Conservation (phyloP, 345 rosid species). For the Streptanthus diversifolius region DNA sequence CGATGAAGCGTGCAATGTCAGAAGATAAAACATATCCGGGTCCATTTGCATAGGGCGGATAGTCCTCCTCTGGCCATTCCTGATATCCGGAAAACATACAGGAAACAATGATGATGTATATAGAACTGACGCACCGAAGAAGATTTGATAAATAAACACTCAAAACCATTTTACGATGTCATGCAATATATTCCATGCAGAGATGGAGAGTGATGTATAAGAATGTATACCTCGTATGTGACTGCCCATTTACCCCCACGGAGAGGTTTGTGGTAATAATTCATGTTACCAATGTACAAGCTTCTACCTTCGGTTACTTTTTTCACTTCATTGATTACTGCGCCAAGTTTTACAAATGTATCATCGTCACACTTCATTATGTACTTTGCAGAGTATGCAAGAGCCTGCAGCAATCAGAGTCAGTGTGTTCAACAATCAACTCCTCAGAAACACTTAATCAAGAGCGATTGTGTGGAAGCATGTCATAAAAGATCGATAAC, state of each 20-base stretch:
- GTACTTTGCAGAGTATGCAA: conserved; percentile 55
- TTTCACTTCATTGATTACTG: conserved; percentile 59
- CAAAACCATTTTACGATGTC: not conserved
- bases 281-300: conserved; percentile 81
- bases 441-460: conserved; percentile 5
- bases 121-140: not conserved
- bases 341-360: conserved; percentile 80
- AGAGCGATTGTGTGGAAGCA: not conserved
- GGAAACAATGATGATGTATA: not conserved
- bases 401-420: conserved; percentile 47
- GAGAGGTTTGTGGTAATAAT: conserved; percentile 82
- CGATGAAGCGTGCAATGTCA: conserved; percentile 74
- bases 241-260: conserved; percentile 97
- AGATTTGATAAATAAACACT: not conserved
- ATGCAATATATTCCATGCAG: not conserved
- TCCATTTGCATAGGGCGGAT: conserved; percentile 95
- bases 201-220: conserved; percentile 12
- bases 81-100: conserved; percentile 32
- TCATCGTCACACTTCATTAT: conserved; percentile 95
- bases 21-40: conserved; percentile 85
- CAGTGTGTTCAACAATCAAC: conserved; percentile 8
- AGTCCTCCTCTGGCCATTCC: conserved; percentile 99
- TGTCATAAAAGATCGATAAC: conserved; percentile 28
- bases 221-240: conserved; percentile 69
- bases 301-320: conserved; percentile 57